phyloP scores from a whole-genome alignment of 805 yeast genomes.

The Tetrapisispora fleetii region DNA sequence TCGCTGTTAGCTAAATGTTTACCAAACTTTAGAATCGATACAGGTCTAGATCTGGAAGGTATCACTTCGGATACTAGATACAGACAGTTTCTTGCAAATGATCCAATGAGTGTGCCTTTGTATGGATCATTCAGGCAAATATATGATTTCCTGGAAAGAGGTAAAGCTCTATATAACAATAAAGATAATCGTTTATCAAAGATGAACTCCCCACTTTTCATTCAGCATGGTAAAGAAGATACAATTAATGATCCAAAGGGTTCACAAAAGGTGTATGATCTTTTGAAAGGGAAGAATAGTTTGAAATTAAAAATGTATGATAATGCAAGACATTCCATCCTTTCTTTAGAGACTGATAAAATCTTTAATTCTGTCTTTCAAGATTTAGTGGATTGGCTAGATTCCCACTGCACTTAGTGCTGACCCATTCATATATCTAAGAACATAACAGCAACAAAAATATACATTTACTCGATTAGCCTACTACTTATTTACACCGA shows the following conservation, averaged over 20 bases:
- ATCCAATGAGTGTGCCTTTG: slow-evolving; percentile 36
- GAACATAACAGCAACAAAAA: too few species aligned
- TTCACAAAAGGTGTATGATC: slow-evolving; percentile 33
- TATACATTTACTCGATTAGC: too few species aligned
- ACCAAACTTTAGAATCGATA: slow-evolving; percentile 45
- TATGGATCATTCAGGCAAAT: slow-evolving; percentile 47
- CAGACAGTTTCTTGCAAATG: slow-evolving; percentile 35
- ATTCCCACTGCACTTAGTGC: slow-evolving; percentile 4
- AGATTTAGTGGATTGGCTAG: slow-evolving; percentile 35
- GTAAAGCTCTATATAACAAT: slow-evolving; percentile 39
- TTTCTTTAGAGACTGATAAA: slow-evolving; percentile 38
- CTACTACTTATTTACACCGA: too few species aligned
- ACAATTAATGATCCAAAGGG: slow-evolving; percentile 46
- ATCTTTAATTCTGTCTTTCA: slow-evolving; percentile 29
- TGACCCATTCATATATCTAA: too few species aligned
- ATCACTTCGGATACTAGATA: slow-evolving; percentile 42
- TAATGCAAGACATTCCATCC: slow-evolving; percentile 34
- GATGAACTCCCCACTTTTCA: slow-evolving; percentile 37
- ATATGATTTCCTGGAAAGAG: slow-evolving; percentile 53
- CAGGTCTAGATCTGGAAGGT: slow-evolving; percentile 45
- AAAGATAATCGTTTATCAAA: slow-evolving; percentile 29
- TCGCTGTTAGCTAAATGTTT: slow-evolving; percentile 33
- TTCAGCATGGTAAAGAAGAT: slow-evolving; percentile 59
- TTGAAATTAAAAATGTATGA: slow-evolving; percentile 13
- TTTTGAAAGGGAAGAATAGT: slow-evolving; percentile 23